These are phyloP conservation scores for Cystofilobasidium bisporidii DNA, from an alignment of 768 basidiomycete genomes.

Conservation along the genomic window DNA sequence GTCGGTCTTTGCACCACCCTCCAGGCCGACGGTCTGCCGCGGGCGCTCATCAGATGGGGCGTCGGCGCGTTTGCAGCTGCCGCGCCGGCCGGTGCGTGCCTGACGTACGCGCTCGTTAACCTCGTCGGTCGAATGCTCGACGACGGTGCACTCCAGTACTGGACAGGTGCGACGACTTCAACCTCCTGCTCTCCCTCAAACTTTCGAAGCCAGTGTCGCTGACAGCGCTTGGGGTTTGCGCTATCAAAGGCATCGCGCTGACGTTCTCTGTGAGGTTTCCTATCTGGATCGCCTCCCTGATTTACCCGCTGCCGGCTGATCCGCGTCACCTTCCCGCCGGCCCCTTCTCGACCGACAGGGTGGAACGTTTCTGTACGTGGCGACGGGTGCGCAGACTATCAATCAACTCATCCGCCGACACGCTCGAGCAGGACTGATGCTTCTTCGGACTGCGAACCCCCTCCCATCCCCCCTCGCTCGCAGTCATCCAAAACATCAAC, in stretches of 20 bases:
- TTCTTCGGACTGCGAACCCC: too few relatives aligned
- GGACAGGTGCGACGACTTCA: conserved; percentile 61
- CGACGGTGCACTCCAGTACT: conserved; percentile 40
- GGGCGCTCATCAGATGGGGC: conserved; percentile 60
- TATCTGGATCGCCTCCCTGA: too few relatives aligned
- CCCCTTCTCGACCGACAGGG: conserved; percentile 47
- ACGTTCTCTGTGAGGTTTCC: conserved; percentile 58
- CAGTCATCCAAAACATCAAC: conserved; percentile 43
- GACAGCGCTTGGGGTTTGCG: neutral
- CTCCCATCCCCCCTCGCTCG: conserved; percentile 30
- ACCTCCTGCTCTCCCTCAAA: too few relatives aligned
- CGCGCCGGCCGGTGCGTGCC: conserved; percentile 70
- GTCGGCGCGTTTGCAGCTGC: conserved; percentile 69
- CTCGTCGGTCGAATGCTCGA: conserved; percentile 32
- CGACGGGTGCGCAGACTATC: conserved; percentile 50
- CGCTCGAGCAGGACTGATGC: too few relatives aligned
- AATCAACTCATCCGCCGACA: conserved; percentile 54
- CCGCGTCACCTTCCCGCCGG: too few relatives aligned
- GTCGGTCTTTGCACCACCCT: conserved; percentile 78
- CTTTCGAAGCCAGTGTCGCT: too few relatives aligned
- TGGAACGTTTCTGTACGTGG: conserved; percentile 89
- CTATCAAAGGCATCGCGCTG: conserved; percentile 12
- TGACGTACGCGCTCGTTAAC: conserved; percentile 61
- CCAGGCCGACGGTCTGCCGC: conserved; percentile 61
- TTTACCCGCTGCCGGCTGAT: too few relatives aligned